Evolutionary conservation across 73 alveolate genomes (phyloP).

Genomic region (Paramecium bursaria): DNA sequence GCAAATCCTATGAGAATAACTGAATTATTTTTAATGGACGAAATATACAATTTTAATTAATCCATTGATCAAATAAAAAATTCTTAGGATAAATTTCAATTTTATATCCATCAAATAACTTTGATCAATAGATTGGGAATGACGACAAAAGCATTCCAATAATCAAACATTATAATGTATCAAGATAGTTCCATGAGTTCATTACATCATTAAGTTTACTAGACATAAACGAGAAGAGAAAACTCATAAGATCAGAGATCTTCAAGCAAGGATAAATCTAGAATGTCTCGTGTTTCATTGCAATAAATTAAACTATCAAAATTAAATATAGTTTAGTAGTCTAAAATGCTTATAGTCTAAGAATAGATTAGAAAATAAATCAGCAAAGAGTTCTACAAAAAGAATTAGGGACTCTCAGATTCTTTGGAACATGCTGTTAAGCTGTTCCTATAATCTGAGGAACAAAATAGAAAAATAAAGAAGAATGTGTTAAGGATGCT

Average conservation of each 20-base stretch:
- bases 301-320: not conserved
- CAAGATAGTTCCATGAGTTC: not conserved
- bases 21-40: no score
- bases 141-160: slow-evolving; percentile 22
- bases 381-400: slow-evolving; percentile 9
- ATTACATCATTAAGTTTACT: not conserved
- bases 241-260: not conserved
- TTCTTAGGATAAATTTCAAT: not conserved
- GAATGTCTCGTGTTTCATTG: not conserved
- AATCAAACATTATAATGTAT: slow-evolving; percentile 9
- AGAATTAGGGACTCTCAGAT: not conserved
- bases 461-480: not conserved
- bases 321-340: not conserved
- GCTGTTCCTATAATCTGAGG: slow-evolving; percentile 31
- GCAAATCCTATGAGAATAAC: no score
- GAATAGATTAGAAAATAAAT: not conserved
- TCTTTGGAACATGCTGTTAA: slow-evolving; percentile 42
- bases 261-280: not conserved
- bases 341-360: not conserved
- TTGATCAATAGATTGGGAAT: not conserved
- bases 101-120: slow-evolving; percentile 10
- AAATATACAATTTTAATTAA: no score
- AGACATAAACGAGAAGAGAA: not conserved
- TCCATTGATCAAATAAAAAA: not conserved
- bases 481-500: slow-evolving; percentile 15